phyloP scores from a whole-genome alignment of 345 rosid genomes.

The Moringa oleifera region DNA sequence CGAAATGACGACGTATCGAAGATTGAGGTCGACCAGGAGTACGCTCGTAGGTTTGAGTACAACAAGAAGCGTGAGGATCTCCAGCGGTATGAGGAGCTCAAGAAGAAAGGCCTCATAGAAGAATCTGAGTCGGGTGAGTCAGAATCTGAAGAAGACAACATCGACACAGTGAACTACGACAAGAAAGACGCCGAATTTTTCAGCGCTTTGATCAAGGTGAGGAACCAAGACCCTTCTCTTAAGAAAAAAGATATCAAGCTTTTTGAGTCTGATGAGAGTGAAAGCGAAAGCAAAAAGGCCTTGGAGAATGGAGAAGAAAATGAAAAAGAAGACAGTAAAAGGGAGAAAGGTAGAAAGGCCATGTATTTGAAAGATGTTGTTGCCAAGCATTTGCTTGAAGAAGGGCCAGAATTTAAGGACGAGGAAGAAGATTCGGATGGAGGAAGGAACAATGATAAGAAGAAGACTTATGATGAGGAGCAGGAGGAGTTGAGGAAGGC shows the following conservation, averaged over 20 bases:
- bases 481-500: conserved; percentile 56
- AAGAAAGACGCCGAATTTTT: conserved; percentile 38
- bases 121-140: conserved; percentile 25
- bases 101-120: conserved; percentile 35
- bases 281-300: conserved; percentile 18
- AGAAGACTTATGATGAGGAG: conserved; percentile 52
- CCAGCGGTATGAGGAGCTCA: conserved; percentile 44
- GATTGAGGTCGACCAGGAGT: conserved; percentile 54
- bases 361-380: conserved; percentile 65
- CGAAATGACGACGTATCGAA: conserved; percentile 26
- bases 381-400: conserved; percentile 66
- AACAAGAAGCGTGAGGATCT: conserved; percentile 66
- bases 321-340: conserved; percentile 11
- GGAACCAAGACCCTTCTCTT: conserved; percentile 40
- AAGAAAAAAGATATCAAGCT: conserved; percentile 35
- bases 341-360: conserved; percentile 21
- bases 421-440: conserved; percentile 26
- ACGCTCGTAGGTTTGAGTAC: conserved; percentile 44
- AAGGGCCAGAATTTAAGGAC: conserved; percentile 55
- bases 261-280: conserved; percentile 39
- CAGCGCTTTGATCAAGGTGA: conserved; percentile 44
- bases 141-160: conserved; percentile 24
- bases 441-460: conserved; percentile 8
- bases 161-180: conserved; percentile 9
- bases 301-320: conserved; percentile 14